phyloP scores from a whole-genome alignment of 1,284 basidiomycete species.

The Trichosporon faecale region DNA sequence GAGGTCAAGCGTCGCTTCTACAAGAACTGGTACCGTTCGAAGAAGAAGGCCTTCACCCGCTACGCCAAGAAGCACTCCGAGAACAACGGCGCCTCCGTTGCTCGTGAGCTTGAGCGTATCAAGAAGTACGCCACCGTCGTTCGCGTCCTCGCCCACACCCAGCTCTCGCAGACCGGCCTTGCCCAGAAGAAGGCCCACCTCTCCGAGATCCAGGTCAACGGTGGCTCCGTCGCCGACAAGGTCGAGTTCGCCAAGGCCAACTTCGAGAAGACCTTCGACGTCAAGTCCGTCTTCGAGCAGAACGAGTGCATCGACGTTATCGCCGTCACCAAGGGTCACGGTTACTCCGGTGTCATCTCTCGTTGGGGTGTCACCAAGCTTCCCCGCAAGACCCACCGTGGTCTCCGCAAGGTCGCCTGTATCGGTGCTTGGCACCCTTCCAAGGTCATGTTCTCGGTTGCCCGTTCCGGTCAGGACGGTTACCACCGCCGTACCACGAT shows the following conservation, averaged over 20 bases:
- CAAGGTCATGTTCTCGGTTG: constrained; percentile 99
- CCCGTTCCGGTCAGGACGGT: constrained; percentile 99
- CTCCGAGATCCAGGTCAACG: constrained; percentile 99
- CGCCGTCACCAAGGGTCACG: constrained; percentile 97
- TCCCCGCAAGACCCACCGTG: constrained; percentile 98
- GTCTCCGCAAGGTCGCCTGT: constrained; percentile 99
- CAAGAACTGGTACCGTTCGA: constrained; percentile 99
- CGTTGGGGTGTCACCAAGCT: constrained; percentile 98
- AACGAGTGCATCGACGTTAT: constrained; percentile 97
- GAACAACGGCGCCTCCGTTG: constrained; percentile 84
- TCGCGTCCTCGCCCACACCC: constrained; percentile 98
- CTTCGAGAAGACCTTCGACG: constrained; percentile 96
- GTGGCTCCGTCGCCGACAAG: constrained; percentile 95
- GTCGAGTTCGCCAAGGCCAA: constrained; percentile 92
- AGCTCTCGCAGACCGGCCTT: constrained; percentile 96
- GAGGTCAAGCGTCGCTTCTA: constrained; percentile 99
- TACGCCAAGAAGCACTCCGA: constrained; percentile 99
- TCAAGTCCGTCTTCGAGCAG: constrained; percentile 86
- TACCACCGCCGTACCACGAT: constrained; percentile 98
- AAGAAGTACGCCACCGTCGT: constrained; percentile 99
- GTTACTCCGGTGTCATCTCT: constrained; percentile 98
- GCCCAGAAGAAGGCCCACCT: constrained; percentile 99
- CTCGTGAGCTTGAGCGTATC: constrained; percentile 97
- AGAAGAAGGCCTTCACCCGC: constrained; percentile 99
- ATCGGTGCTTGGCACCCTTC: constrained; percentile 99